Percentiles rank a stretch among this genome's conserved stretches.
These are phyloP conservation scores for Moelleriella libera DNA, from an alignment of 2,329 filamentous ascomycete genomes.

Conservation along the genomic window DNA sequence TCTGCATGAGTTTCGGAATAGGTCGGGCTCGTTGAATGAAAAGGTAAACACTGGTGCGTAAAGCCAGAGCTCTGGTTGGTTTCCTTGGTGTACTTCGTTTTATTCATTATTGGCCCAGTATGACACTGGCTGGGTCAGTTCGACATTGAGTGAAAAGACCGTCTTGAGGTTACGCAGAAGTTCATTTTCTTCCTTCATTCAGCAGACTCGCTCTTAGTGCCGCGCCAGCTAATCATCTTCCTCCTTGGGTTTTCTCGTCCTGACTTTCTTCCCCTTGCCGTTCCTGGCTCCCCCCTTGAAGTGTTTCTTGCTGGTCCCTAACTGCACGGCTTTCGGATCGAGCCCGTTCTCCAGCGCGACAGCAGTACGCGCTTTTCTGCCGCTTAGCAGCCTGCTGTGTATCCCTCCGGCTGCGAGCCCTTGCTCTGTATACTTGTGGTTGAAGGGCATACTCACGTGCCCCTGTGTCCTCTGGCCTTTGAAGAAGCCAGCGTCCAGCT, in stretches of 20 bases:
- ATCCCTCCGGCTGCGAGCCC: constrained; percentile 26
- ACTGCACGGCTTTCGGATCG: constrained; percentile 62
- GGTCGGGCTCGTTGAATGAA: no score
- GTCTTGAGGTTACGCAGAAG: no score
- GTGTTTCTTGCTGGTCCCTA: constrained; percentile 72
- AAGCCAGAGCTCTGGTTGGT: no score
- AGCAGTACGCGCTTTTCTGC: constrained; percentile 70
- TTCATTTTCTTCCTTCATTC: no score
- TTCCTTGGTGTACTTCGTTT: no score
- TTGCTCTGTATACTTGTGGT: constrained; percentile 76
- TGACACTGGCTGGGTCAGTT: no score
- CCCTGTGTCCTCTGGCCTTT: constrained; percentile 47
- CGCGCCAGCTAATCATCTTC: constrained; percentile 1
- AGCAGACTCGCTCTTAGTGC: not conserved
- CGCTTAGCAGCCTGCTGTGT: constrained; percentile 52
- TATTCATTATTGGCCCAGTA: no score
- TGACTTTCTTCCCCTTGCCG: constrained; percentile 33
- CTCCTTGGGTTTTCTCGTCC: constrained; percentile 3
- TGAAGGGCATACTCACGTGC: constrained; percentile 70
- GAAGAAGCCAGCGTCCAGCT: constrained; percentile 85
- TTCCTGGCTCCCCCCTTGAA: constrained; percentile 65
- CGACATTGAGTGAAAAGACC: no score
- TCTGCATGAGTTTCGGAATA: no score
- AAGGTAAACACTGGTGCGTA: no score
- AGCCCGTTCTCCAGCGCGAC: constrained; percentile 73